phyloP scores from a whole-genome alignment of 805 yeast species.

The Hanseniaspora thailandica region DNA sequence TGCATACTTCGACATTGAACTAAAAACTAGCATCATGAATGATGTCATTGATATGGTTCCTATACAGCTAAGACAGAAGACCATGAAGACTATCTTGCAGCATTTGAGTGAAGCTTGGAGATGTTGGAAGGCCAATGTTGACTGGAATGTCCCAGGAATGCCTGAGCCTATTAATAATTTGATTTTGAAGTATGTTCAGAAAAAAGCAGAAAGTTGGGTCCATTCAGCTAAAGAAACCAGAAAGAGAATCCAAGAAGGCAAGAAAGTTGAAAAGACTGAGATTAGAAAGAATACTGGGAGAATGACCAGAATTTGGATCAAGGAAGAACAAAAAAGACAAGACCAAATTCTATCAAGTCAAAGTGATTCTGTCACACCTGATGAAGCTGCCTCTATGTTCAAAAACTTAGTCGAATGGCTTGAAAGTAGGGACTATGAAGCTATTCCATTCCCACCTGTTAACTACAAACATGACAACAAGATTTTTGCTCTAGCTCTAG shows the following conservation, averaged over 20 bases:
- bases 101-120: constrained; percentile 98
- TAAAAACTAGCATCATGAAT: constrained; percentile 87
- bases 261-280: constrained; percentile 84
- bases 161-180: constrained; percentile 83
- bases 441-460: constrained; percentile 88
- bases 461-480: constrained; percentile 90
- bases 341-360: constrained; percentile 68
- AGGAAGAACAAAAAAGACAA: constrained; percentile 84
- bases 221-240: constrained; percentile 87
- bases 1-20: constrained; percentile 84
- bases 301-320: constrained; percentile 81
- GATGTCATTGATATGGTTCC: constrained; percentile 97
- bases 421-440: constrained; percentile 67
- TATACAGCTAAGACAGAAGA: constrained; percentile 77
- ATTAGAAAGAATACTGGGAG: constrained; percentile 90
- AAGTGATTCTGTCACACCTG: constrained; percentile 62
- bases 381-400: constrained; percentile 78
- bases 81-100: constrained; percentile 76
- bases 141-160: constrained; percentile 94
- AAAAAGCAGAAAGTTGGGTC: constrained; percentile 95
- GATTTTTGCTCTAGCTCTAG: constrained; percentile 76
- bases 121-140: constrained; percentile 98
- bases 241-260: constrained; percentile 79
- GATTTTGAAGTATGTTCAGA: constrained; percentile 78
- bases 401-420: constrained; percentile 86